Evolutionary conservation across 2,329 filamentous ascomycete species (phyloP).

Genomic region (Alternaria sp.): DNA sequence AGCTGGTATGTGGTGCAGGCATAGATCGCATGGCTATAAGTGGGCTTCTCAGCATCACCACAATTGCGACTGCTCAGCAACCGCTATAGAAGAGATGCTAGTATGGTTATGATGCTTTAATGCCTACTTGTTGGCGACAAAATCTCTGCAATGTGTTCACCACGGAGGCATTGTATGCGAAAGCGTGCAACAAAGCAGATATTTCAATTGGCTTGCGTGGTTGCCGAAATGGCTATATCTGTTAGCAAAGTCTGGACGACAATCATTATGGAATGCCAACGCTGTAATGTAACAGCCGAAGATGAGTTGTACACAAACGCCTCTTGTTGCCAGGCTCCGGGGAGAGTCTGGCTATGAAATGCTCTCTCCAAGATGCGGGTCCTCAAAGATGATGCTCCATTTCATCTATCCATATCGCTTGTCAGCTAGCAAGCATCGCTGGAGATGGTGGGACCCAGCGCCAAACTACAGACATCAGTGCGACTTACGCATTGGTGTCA

Average conservation of each 20-base stretch:
- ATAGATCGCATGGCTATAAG: neutral
- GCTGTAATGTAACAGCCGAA: neutral
- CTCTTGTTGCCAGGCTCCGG: neutral
- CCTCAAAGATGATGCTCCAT: no score
- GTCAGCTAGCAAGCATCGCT: no score
- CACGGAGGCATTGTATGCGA: neutral
- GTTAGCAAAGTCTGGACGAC: neutral
- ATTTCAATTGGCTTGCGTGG: neutral
- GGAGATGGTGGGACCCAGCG: no score
- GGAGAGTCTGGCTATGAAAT: no score
- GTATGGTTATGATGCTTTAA: neutral
- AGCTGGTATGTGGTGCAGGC: neutral
- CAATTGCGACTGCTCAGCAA: neutral
- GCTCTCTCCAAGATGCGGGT: no score
- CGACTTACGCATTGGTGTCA: no score
- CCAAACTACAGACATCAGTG: neutral
- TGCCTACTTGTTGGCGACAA: neutral
- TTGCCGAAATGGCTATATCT: neutral
- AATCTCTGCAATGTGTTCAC: neutral
- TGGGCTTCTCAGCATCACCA: neutral
- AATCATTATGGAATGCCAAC: neutral
- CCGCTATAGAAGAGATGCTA: neutral
- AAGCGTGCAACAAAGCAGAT: neutral
- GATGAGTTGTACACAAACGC: neutral
- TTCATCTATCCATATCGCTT: no score